Percentiles rank a stretch among this genome's conserved stretches.
Conservation (phyloP, 495 filamentous ascomycete species). For the Lepidopterella palustris region DNA sequence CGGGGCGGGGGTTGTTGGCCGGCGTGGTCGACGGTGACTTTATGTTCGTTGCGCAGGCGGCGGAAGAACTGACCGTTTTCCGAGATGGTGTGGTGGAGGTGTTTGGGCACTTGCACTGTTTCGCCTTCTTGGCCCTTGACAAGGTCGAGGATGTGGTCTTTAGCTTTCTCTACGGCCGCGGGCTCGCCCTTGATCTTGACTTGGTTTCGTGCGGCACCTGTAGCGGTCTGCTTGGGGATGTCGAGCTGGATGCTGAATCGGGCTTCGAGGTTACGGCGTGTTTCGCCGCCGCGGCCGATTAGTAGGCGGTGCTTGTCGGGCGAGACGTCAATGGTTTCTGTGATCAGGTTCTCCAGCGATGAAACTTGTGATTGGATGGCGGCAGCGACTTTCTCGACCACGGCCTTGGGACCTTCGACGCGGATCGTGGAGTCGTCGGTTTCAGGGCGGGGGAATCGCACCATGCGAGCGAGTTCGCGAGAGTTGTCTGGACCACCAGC, state of each 20-base stretch:
- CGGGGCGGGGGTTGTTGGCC: constrained; percentile 67
- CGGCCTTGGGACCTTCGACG: constrained; percentile 69
- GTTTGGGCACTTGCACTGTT: constrained; percentile 71
- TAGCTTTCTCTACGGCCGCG: constrained; percentile 72
- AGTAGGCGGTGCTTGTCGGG: constrained; percentile 82
- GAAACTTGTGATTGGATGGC: constrained; percentile 72
- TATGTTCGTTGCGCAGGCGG: constrained; percentile 68
- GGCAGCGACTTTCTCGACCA: constrained; percentile 84
- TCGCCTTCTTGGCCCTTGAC: constrained; percentile 84
- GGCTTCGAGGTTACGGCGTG: constrained; percentile 75
- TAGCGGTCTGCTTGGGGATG: constrained; percentile 67
- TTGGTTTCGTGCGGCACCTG: constrained; percentile 58
- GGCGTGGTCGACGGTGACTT: constrained; percentile 83
- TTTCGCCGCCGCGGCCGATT: constrained; percentile 87
- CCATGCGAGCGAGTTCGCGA: constrained; percentile 70
- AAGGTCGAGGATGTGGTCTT: constrained; percentile 69
- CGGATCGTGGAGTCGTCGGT: constrained; percentile 76
- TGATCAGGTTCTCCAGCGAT: constrained; percentile 71
- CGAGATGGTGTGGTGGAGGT: constrained; percentile 73
- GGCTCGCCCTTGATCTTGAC: constrained; percentile 80
- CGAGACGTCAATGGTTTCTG: constrained; percentile 69
- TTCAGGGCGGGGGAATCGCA: constrained; percentile 81
- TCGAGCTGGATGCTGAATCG: constrained; percentile 85
- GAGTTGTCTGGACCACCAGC: constrained; percentile 85
- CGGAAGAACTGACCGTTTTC: constrained; percentile 93